These are phyloP conservation scores for Coemansia sp. DNA, from an alignment of 192 early-diverging fungal genomes.

Conservation along the genomic window DNA sequence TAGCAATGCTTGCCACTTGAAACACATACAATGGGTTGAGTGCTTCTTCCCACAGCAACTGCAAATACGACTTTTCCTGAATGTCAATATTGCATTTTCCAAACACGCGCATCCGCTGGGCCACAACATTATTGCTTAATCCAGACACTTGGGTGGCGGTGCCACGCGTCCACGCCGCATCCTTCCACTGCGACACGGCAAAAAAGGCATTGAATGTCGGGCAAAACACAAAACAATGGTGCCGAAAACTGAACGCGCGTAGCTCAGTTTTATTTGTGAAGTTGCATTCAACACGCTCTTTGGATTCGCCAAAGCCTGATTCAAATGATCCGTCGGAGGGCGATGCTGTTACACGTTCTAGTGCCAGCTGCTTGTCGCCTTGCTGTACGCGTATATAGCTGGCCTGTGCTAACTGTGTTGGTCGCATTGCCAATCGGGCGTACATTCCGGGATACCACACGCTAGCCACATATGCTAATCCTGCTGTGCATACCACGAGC, in stretches of 20 bases:
- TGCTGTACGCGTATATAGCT: constrained; percentile 12
- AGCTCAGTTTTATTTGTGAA: neutral
- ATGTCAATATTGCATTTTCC: constrained; percentile 71
- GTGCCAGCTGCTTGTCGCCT: constrained; percentile 24
- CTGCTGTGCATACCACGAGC: constrained; percentile 23
- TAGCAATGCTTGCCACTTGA: constrained; percentile 71
- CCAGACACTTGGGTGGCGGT: constrained; percentile 32
- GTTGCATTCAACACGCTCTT: neutral
- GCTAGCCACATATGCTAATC: constrained; percentile 18
- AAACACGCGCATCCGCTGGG: constrained; percentile 62
- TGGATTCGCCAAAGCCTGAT: constrained; percentile 7
- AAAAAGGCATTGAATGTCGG: constrained; percentile 15
- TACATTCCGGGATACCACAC: constrained; percentile 30
- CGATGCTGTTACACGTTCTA: constrained; percentile 12
- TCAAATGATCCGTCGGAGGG: neutral
- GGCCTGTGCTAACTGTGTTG: constrained; percentile 7
- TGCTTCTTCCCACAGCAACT: constrained; percentile 67
- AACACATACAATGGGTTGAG: constrained; percentile 81
- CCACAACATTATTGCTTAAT: constrained; percentile 45
- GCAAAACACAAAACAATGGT: constrained; percentile 39
- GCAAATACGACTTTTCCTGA: constrained; percentile 61
- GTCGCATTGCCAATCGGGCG: constrained; percentile 9
- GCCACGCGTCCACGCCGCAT: constrained; percentile 26
- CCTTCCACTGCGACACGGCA: constrained; percentile 38
- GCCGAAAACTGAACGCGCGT: constrained; percentile 32